Evolutionary conservation across 2,329 filamentous ascomycete species (phyloP).

Genomic region (Grosmannia penicillata): DNA sequence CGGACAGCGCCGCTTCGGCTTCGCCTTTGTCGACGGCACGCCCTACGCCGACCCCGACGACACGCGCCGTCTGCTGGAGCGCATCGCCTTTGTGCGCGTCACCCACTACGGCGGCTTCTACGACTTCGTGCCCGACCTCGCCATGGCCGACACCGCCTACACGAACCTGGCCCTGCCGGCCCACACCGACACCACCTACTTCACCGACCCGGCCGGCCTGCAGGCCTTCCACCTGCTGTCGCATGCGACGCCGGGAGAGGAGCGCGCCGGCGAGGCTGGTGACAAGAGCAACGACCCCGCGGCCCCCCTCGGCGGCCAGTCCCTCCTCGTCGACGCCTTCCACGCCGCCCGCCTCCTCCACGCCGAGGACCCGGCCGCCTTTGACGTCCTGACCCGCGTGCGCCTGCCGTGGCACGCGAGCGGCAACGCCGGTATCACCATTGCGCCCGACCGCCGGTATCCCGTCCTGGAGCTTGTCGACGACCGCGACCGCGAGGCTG

Average conservation of each 20-base stretch:
- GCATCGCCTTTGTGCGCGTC: constrained; percentile 72
- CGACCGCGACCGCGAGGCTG: constrained; percentile 11
- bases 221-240: constrained; percentile 89
- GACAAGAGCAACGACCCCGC: neutral
- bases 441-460: constrained; percentile 54
- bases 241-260: constrained; percentile 29
- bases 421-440: constrained; percentile 71
- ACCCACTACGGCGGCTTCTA: constrained; percentile 77
- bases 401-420: constrained; percentile 70
- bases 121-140: constrained; percentile 81
- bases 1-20: constrained; percentile 49
- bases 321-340: constrained; percentile 78
- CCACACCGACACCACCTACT: constrained; percentile 94
- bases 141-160: constrained; percentile 82
- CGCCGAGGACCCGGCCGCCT: constrained; percentile 38
- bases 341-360: constrained; percentile 48
- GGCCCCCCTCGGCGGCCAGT: constrained; percentile 49
- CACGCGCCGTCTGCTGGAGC: constrained; percentile 61
- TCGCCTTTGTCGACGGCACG: constrained; percentile 60
- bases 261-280: neutral
- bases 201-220: constrained; percentile 78
- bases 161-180: constrained; percentile 69
- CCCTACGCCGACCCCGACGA: constrained; percentile 50
- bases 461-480: constrained; percentile 55
- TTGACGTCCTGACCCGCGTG: constrained; percentile 37